A percentile compares a stretch with the other conserved stretches of the same genome.
Conservation (phyloP, 495 filamentous ascomycete genomes). For the Pseudotulostoma volvatum region DNA sequence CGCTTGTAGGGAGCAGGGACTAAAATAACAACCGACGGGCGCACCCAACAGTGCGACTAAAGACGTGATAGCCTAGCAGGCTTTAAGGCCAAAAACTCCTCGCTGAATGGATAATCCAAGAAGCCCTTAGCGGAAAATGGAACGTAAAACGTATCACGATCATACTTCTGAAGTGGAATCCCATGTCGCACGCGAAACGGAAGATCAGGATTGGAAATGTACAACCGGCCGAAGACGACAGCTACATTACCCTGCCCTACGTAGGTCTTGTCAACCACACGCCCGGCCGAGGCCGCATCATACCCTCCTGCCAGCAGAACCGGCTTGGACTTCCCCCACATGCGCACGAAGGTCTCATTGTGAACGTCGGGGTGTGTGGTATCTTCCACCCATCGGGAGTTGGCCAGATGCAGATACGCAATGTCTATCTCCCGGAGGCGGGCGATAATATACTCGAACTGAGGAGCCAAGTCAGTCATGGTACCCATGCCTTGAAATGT, state of each 20-base stretch:
- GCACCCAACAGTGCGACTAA: no score
- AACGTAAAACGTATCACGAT: constrained; percentile 43
- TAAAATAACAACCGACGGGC: no score
- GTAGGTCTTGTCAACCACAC: constrained; percentile 38
- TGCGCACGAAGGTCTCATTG: constrained; percentile 7
- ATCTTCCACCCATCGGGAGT: constrained; percentile 22
- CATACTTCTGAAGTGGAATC: constrained; percentile 37
- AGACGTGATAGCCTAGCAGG: no score
- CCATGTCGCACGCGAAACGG: constrained; percentile 42
- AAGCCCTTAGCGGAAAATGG: constrained; percentile 38
- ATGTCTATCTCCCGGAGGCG: constrained; percentile 25
- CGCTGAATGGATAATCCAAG: constrained; percentile 34
- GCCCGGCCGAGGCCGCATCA: constrained; percentile 25
- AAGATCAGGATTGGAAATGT: constrained; percentile 58
- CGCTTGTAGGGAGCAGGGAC: no score
- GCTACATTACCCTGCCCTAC: constrained; percentile 30
- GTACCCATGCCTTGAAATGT: constrained; percentile 52
- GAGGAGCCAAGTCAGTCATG: constrained; percentile 45
- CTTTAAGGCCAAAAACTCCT: constrained; percentile 3
- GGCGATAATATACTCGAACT: constrained; percentile 43
- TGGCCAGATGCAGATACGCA: constrained; percentile 51
- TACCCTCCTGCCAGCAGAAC: constrained; percentile 48
- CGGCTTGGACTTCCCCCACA: constrained; percentile 10
- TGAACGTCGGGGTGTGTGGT: constrained; percentile 34
- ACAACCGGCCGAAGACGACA: constrained; percentile 45